Base-by-base conservation (phyloP, 176 grass and related monocot genomes). In the sorghum (Sorghum bicolor) region DNA sequence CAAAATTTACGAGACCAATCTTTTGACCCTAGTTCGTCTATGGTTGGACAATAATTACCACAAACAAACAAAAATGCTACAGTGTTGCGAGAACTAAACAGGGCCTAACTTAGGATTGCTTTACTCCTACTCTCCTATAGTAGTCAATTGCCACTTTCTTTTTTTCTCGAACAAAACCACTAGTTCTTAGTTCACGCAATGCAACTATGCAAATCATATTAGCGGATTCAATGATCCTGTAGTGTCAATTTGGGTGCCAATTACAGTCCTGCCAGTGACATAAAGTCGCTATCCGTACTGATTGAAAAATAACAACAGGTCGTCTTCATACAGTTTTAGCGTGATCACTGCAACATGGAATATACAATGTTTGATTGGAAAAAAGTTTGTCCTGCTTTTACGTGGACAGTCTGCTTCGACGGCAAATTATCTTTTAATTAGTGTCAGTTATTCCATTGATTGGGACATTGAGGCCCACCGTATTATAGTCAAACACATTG, bases 401-500 rank as follows among this genome's bases (percentile, higher is more conserved):
- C n/a, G 8, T 50, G 9, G 12, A 25, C 22, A 50, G 24, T 61
- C 76, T 79, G 45, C 30, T 39, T 67, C 44, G 15, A 2, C 55
- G 77, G 28, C 25, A 64, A n/a, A 66, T 17, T 67, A 69, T 25
- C 74, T 32, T 78, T 82, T 43, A 39, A 52, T 33, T 83, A 29
- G 37, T 82, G 28, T 17, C 0, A 63, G 12, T 24, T 74, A 32
- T 79, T 75, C 50, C 68, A 36, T 60, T 55, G 80, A 87, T 80
- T 11, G 62, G 31, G 41, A 76, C 62, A 36, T 52, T 37, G 38
- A 22, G 30, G 32, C 31, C 15, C 8, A 70, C 65, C 37, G 14
- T 26, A 63, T 70, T 16, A 20, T 41, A 87, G 85, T 84, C 84
- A 80, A 83, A 70, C 68, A 44, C 52, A 39, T 62, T 75, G 31